These are phyloP conservation scores for Ploettnerulaceae sp. DNA, from an alignment of 2,329 filamentous ascomycete species.

Conservation along the genomic window DNA sequence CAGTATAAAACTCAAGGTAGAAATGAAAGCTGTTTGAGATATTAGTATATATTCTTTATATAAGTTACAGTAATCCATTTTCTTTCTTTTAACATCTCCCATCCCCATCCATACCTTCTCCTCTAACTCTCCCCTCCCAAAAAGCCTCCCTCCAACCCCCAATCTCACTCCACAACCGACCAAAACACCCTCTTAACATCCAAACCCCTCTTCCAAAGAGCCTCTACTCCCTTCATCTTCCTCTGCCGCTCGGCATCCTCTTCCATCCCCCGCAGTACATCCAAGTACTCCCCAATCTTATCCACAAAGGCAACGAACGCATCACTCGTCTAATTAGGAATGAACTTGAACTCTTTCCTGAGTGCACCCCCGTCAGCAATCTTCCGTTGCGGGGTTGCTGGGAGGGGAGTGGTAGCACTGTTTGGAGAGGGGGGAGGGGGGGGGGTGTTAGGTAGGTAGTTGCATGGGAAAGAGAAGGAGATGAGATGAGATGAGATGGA, in stretches of 20 bases:
- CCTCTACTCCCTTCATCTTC: constrained; percentile 38
- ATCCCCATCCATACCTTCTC: background rate
- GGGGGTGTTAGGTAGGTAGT: no score
- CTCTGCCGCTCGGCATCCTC: constrained; percentile 34
- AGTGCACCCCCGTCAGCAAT: constrained; percentile 62
- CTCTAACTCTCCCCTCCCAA: constrained; percentile 2
- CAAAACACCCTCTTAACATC: constrained; percentile 56
- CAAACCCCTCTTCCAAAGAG: constrained; percentile 46
- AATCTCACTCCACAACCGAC: constrained; percentile 38
- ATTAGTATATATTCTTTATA: no score
- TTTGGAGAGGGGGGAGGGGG: no score
- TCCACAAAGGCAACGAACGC: constrained; percentile 58
- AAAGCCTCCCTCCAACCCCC: background rate
- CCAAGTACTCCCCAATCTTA: constrained; percentile 49
- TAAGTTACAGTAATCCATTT: constrained; percentile 8
- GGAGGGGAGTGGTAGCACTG: constrained; percentile 5
- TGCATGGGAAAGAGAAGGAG: no score
- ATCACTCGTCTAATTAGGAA: constrained; percentile 61
- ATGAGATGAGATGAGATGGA: background rate
- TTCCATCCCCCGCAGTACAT: constrained; percentile 32
- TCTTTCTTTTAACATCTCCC: constrained; percentile 7
- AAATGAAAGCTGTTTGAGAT: no score
- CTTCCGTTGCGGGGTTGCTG: constrained; percentile 16
- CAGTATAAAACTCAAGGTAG: no score
- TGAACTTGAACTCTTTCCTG: constrained; percentile 58